Base-by-base conservation (phyloP, 108 stramenopile species). In the Skeletonema menzelii region DNA sequence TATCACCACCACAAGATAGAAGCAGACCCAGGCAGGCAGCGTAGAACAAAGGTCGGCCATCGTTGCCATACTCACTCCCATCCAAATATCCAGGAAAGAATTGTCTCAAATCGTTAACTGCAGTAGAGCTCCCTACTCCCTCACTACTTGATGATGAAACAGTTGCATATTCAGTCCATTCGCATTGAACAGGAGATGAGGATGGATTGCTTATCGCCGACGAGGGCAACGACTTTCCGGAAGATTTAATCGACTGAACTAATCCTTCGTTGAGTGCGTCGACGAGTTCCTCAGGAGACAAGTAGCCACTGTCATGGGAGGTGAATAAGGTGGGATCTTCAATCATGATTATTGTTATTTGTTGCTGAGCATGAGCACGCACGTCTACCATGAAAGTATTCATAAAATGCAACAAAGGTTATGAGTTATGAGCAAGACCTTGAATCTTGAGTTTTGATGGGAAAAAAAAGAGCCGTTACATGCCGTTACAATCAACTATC, bases 1-100 rank as follows among this genome's bases (percentile, higher is more conserved):
- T 30, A 19, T 30, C 32, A 11, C 65, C 76, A 7, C 70, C 65
- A 27, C 5, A 49, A 4, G 79, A 69, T 6, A 80, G 61, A 27
- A 80, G 72, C 8, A 80, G 63, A 32, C 79, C 79, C 8, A 80
- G 56, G 53, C 79, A 80, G 3, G 72, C 79, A 17, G 72, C 72
- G 37, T 80, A 80, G 14, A 80, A 32, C 8, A 80, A 6, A 2
- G 79, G 72, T 20, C 79, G 79, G 27, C 79, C 79, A 19, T 73
- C 68, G 8, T 72, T 69, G 1, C 72, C 79, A 53, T 65, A 27
- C 38, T 67, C 70, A 56, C 57, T 72, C 34, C 69, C 61, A 1
- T 71, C 70, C 63, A 73, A 57, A 22, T 53, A 53, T 14, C 58
- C 14, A 20, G 72, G 67, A 20, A 80, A 67, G 40, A 68, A 73